These are phyloP conservation scores for Claviceps arundinis DNA, from an alignment of 2,329 filamentous ascomycete genomes.

Conservation along the genomic window DNA sequence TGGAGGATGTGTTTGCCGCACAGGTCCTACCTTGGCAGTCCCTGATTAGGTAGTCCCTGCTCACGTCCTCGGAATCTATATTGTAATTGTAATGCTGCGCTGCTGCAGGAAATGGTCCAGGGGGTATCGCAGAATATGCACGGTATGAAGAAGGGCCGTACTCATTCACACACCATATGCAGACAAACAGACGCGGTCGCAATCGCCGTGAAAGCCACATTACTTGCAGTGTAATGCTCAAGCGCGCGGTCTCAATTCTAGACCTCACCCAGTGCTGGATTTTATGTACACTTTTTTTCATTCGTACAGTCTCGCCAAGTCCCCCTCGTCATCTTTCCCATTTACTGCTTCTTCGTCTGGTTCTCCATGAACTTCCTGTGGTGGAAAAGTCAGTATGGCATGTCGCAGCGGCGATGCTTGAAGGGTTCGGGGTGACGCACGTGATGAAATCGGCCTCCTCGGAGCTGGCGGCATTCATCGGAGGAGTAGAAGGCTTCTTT, in stretches of 20 bases:
- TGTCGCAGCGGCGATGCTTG: not conserved
- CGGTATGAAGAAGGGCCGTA: not conserved
- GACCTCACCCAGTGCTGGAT: not conserved
- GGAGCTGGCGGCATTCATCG: slow-evolving; percentile 48
- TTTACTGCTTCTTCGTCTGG: slow-evolving; percentile 28
- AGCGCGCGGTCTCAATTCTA: not conserved
- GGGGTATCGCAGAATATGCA: not conserved
- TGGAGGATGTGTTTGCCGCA: not conserved
- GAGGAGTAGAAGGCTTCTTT: slow-evolving; percentile 34
- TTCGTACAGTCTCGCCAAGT: slow-evolving; percentile 14
- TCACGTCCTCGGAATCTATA: not conserved
- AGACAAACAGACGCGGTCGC: not conserved
- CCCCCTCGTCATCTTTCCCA: slow-evolving; percentile 6
- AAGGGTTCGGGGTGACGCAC: slow-evolving; percentile 27
- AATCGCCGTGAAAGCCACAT: not conserved
- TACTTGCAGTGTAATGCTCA: not conserved
- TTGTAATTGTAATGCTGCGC: not conserved
- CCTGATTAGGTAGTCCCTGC: too few relatives aligned
- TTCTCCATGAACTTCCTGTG: slow-evolving; percentile 27
- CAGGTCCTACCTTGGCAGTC: not conserved
- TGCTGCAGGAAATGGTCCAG: not conserved
- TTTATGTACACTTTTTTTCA: slow-evolving; percentile 21
- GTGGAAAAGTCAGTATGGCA: not conserved
- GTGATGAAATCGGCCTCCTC: slow-evolving; percentile 55
- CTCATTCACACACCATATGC: not conserved